Evolutionary conservation across 768 basidiomycete species (phyloP), one percentile per base, ranked within the genome.

Genomic region (Podaxis carcinomalis): DNA sequence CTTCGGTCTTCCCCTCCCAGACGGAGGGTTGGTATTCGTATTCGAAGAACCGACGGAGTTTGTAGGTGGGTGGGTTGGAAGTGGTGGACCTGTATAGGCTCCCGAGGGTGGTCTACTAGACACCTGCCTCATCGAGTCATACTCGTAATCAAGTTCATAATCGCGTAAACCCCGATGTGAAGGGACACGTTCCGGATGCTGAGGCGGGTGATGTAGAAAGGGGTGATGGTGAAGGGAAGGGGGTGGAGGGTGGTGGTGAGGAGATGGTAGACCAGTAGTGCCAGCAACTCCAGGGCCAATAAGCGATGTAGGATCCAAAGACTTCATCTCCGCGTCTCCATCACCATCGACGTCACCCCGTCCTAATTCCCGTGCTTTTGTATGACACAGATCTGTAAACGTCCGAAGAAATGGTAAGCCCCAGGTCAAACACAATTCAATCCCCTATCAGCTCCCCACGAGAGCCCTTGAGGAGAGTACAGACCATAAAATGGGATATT

Each of bases 241-340:
- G n/a, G 37, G 47, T 23, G 47, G 19, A 49, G 21, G 47, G 13
- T 27, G 47, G 13, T 27, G 47, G 47, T 49, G 36, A n/a, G 5
- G 39, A 28, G 44, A 14, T 23, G 23, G 39, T 25, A 25, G 16
- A 27, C 23, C 54, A 42, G 14, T 40, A 46, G 44, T n/a, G 25
- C 57, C 57, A 42, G 50, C 51, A 28, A 59, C 57, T 6, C 57
- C 57, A 32, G 57, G 57, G 14, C 57, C 57, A 44, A 42, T 52
- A 21, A 59, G 57, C 19, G 37, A 51, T 19, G 51, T 44, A 52
- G 57, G 50, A 28, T 40, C 16, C 37, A 42, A 37, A 28, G 36
- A 7, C 28, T 51, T 51, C 51, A 59, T 51, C 50, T 59, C 50
- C 39, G 39, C 27, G n/a, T 58, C 47, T 37, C 37, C 47, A 58